A percentile compares a stretch with the other conserved stretches of the same genome.
Evolutionary conservation across 495 filamentous ascomycete species (phyloP).

Genomic region (Bryoglossum gracile): DNA sequence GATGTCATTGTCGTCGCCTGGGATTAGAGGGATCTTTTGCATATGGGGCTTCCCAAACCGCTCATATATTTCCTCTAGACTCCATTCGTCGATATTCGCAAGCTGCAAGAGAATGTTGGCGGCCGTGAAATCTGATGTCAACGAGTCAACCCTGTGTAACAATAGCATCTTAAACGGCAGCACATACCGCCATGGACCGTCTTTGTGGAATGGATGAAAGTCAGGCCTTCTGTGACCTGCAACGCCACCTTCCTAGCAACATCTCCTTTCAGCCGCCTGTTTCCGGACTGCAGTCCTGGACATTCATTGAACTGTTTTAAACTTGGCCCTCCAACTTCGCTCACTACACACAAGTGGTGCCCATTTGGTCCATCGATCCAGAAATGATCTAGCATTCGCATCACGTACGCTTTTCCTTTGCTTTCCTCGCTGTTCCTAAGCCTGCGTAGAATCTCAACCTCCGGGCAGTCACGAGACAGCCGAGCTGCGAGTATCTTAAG

Average conservation of each 20-base stretch:
- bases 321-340: conserved; percentile 16
- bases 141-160: background rate
- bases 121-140: conserved; percentile 9
- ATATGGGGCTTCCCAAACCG: conserved; percentile 8
- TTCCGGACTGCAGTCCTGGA: conserved; percentile 4
- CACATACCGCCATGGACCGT: conserved; percentile 1
- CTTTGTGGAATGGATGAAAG: conserved; percentile 7
- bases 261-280: conserved; percentile 5
- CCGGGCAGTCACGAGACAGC: conserved; percentile 2
- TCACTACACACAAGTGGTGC: conserved; percentile 30
- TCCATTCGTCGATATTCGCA: conserved; percentile 15
- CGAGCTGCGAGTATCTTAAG: conserved; percentile 9
- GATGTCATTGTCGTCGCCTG: background rate
- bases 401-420: conserved; percentile 4
- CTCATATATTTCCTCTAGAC: conserved; percentile 9
- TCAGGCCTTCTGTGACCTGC: conserved; percentile 6
- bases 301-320: conserved; percentile 11
- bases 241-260: conserved; percentile 8
- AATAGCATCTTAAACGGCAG: too few relatives aligned
- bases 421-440: background rate
- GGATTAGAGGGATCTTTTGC: background rate
- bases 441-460: conserved; percentile 2
- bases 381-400: conserved; percentile 27
- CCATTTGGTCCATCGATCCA: conserved; percentile 34
- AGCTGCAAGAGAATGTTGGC: conserved; percentile 13